Conservation (phyloP, 2,329 filamentous ascomycete genomes). For the Lachnellula hyalina region DNA sequence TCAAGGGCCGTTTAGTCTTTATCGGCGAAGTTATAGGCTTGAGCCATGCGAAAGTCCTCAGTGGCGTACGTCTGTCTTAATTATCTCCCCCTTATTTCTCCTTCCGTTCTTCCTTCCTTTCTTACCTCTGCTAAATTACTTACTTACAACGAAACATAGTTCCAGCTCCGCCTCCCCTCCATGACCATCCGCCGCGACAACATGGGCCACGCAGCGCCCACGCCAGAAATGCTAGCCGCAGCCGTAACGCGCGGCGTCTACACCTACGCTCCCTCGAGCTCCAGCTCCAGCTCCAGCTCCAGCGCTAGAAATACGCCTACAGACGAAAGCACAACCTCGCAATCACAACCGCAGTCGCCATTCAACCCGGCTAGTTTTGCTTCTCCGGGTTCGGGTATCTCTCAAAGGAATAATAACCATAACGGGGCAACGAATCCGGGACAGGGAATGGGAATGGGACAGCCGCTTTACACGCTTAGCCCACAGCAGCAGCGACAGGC, state of each 20-base stretch:
- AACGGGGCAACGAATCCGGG: slow-evolving; percentile 23
- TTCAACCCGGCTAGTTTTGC: slow-evolving; percentile 39
- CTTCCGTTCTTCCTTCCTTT: not conserved
- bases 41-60: slow-evolving; percentile 51
- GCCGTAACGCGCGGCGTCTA: slow-evolving; percentile 5
- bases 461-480: slow-evolving; percentile 35
- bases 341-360: slow-evolving; percentile 24
- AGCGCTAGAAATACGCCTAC: not conserved
- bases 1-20: slow-evolving; percentile 46
- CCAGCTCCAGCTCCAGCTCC: not conserved
- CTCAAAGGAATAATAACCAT: slow-evolving; percentile 27
- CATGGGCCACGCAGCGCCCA: slow-evolving; percentile 18
- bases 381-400: slow-evolving; percentile 40
- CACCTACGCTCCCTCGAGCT: slow-evolving; percentile 7
- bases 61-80: slow-evolving; percentile 39
- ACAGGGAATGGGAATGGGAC: slow-evolving; percentile 12
- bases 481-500: slow-evolving; percentile 45
- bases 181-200: slow-evolving; percentile 47
- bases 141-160: slow-evolving; percentile 31
- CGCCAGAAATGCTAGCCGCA: slow-evolving; percentile 7
- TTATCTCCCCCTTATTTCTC: not conserved
- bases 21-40: slow-evolving; percentile 53
- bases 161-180: slow-evolving; percentile 54
- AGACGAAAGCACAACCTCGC: slow-evolving; percentile 5
- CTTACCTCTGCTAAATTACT: not conserved